Evolutionary conservation across 805 yeast genomes (phyloP).

Genomic region (Ogataea pini): DNA sequence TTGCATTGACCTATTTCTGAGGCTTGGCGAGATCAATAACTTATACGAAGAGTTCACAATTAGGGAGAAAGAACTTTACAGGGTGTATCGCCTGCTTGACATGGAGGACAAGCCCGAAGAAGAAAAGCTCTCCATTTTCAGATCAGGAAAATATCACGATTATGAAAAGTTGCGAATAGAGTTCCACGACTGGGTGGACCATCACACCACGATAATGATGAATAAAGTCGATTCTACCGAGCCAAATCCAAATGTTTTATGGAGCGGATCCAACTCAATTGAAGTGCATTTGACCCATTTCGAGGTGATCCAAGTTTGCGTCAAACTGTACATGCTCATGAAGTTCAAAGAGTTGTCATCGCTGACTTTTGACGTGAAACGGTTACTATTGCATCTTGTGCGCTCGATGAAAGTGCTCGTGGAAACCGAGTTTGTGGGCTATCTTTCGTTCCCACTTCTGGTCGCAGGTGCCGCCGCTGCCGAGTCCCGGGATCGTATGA

Average conservation of each 20-base stretch:
- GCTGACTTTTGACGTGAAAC: conserved; percentile 25
- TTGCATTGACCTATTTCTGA: conserved; percentile 22
- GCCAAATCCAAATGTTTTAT: conserved; percentile 16
- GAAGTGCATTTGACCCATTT: conserved; percentile 21
- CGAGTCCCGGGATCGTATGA: conserved; percentile 27
- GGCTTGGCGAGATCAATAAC: conserved; percentile 23
- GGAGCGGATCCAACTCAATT: neutral
- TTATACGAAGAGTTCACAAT: conserved; percentile 14
- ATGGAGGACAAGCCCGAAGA: conserved; percentile 7
- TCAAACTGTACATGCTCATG: conserved; percentile 21
- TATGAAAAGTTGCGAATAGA: conserved; percentile 22
- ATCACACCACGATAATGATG: conserved; percentile 13
- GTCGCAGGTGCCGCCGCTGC: conserved; percentile 30
- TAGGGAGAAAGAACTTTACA: conserved; percentile 6
- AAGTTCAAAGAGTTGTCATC: conserved; percentile 25
- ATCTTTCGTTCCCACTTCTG: conserved; percentile 25
- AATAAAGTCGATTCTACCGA: conserved; percentile 16
- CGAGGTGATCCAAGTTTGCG: conserved; percentile 24
- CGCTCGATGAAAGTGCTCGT: conserved; percentile 19
- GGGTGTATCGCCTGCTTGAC: conserved; percentile 1
- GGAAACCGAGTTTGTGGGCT: conserved; percentile 14
- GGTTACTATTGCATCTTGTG: conserved; percentile 22
- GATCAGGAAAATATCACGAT: conserved; percentile 12
- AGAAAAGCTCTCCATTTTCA: conserved; percentile 12
- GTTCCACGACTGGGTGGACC: conserved; percentile 30